Percentiles rank a stretch among this genome's conserved stretches.
These are phyloP conservation scores for Incumbomyces delicatus DNA, from an alignment of 2,329 filamentous ascomycete genomes.

Conservation along the genomic window DNA sequence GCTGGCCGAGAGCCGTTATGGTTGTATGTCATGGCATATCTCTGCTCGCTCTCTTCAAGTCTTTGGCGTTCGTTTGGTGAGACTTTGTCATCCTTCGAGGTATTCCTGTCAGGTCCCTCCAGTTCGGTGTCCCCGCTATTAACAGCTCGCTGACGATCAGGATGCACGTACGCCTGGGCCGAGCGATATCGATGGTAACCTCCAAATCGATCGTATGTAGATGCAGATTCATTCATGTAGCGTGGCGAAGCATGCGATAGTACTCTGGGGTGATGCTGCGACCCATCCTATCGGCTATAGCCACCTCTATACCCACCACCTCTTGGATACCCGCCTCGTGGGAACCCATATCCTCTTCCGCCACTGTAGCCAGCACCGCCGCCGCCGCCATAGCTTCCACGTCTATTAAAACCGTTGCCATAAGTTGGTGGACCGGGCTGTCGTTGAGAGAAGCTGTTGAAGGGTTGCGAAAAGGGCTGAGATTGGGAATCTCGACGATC, in stretches of 20 bases:
- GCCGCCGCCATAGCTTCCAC: slow-evolving; percentile 4
- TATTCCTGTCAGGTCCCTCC: no score
- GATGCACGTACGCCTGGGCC: background rate
- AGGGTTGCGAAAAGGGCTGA: slow-evolving; percentile 9
- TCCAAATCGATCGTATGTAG: background rate
- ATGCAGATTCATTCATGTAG: background rate
- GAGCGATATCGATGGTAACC: background rate
- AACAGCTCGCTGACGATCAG: background rate
- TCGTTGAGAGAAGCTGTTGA: background rate
- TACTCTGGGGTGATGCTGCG: background rate
- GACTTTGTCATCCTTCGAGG: no score
- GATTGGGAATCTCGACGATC: slow-evolving; percentile 3
- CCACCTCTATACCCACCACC: slow-evolving; percentile 7
- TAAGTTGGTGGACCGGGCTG: slow-evolving; percentile 11
- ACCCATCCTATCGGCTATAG: slow-evolving; percentile 1
- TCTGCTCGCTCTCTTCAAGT: no score
- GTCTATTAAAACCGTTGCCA: slow-evolving; percentile 17
- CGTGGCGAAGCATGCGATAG: background rate
- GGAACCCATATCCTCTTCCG: slow-evolving; percentile 48
- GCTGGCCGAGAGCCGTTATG: background rate
- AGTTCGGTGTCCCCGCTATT: no score
- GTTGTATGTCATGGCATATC: no score
- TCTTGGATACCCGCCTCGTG: slow-evolving; percentile 42
- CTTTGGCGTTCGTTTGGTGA: no score
- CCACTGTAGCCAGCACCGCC: slow-evolving; percentile 8